Conservation (phyloP, 2,329 filamentous ascomycete genomes). For the Sarocladiaceae sp. region DNA sequence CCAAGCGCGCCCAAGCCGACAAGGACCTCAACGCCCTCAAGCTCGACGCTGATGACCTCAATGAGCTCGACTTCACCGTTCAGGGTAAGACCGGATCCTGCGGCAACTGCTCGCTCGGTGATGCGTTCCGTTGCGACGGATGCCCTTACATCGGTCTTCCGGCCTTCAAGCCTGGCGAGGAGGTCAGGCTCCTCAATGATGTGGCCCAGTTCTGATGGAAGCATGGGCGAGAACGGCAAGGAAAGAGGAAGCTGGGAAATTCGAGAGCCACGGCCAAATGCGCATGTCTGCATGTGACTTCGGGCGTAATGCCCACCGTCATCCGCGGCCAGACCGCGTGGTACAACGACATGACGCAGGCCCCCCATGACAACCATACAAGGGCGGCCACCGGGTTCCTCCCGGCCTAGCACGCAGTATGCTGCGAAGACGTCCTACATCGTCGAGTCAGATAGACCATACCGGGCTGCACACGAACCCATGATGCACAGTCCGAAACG, state of each 20-base stretch:
- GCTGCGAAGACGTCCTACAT: too few relatives aligned
- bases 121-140: conserved; percentile 72
- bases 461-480: too few relatives aligned
- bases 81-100: conserved; percentile 93
- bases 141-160: conserved; percentile 85
- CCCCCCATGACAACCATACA: too few relatives aligned
- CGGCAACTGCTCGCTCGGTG: conserved; percentile 87
- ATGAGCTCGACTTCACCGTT: conserved; percentile 93
- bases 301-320: not conserved
- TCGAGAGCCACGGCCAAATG: not conserved
- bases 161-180: conserved; percentile 94
- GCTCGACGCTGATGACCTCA: conserved; percentile 68
- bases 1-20: conserved; percentile 60
- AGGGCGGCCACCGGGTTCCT: too few relatives aligned
- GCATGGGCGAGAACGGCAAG: not conserved
- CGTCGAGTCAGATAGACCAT: too few relatives aligned
- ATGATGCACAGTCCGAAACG: too few relatives aligned
- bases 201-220: conserved; percentile 64
- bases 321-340: too few relatives aligned
- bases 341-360: too few relatives aligned
- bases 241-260: not conserved
- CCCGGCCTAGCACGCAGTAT: too few relatives aligned
- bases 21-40: conserved; percentile 63
- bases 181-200: conserved; percentile 82
- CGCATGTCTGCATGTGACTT: too few relatives aligned